These are phyloP conservation scores for Claviceps arundinis DNA, from an alignment of 2,329 filamentous ascomycete genomes.

Conservation along the genomic window DNA sequence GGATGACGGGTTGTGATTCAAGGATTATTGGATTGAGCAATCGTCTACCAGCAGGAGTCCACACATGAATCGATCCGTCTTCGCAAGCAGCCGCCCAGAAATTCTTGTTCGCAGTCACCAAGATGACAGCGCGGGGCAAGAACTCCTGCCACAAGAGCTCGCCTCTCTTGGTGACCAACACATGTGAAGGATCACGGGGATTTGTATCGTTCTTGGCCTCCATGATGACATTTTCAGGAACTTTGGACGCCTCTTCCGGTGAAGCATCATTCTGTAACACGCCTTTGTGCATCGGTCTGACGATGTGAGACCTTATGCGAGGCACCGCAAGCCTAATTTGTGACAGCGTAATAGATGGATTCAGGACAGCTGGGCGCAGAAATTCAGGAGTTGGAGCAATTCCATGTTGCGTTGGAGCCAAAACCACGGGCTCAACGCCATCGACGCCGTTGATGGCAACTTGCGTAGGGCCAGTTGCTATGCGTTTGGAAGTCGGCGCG, in stretches of 20 bases:
- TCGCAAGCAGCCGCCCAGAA: conserved; percentile 93
- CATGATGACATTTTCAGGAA: conserved; percentile 60
- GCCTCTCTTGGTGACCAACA: conserved; percentile 70
- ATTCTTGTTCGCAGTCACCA: conserved; percentile 77
- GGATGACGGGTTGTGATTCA: conserved; percentile 85
- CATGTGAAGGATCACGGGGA: conserved; percentile 68
- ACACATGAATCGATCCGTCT: conserved; percentile 78
- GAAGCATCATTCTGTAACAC: conserved; percentile 38
- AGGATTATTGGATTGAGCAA: conserved; percentile 74
- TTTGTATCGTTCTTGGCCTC: conserved; percentile 77
- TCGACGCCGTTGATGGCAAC: conserved; percentile 67
- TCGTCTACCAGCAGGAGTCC: conserved; percentile 83
- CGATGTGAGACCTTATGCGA: conserved; percentile 68
- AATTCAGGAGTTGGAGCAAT: conserved; percentile 65
- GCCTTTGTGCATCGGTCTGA: conserved; percentile 65
- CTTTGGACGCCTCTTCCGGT: conserved; percentile 47
- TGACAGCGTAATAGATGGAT: conserved; percentile 66
- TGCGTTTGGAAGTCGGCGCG: conserved; percentile 30
- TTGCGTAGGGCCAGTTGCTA: conserved; percentile 54
- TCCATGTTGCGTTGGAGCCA: conserved; percentile 44
- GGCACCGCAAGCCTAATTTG: conserved; percentile 81
- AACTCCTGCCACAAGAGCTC: conserved; percentile 88
- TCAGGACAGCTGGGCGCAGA: conserved; percentile 75
- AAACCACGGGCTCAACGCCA: conserved; percentile 63
- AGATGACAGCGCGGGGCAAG: conserved; percentile 70